These are phyloP conservation scores for Aspergillus persii DNA, from an alignment of 2,329 filamentous ascomycete genomes.

Conservation along the genomic window DNA sequence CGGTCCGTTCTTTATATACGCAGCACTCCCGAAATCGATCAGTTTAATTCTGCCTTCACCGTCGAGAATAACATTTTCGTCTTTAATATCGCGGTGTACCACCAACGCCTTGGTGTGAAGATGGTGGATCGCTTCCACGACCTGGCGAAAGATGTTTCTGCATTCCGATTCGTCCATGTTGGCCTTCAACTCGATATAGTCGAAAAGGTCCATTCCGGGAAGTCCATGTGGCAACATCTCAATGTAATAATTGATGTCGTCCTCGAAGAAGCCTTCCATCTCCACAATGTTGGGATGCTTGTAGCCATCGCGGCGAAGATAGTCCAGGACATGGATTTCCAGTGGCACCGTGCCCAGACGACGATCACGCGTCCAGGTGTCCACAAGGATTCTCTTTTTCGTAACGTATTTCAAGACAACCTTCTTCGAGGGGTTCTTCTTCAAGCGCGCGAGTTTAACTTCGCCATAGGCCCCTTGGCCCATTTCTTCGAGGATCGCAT, in stretches of 20 bases:
- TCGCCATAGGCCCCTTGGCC: slow-evolving; percentile 97
- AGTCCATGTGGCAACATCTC: slow-evolving; percentile 93
- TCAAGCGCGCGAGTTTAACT: slow-evolving; percentile 89
- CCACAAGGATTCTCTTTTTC: slow-evolving; percentile 91
- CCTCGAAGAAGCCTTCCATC: slow-evolving; percentile 68
- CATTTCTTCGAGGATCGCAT: slow-evolving; percentile 94
- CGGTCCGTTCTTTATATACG: slow-evolving; percentile 96
- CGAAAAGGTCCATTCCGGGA: slow-evolving; percentile 97
- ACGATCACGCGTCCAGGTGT: slow-evolving; percentile 96
- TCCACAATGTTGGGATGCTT: slow-evolving; percentile 66
- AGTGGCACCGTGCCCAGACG: slow-evolving; percentile 90
- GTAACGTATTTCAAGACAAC: slow-evolving; percentile 97
- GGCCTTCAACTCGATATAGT: slow-evolving; percentile 93
- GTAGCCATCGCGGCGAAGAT: slow-evolving; percentile 70
- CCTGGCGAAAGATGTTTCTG: slow-evolving; percentile 91
- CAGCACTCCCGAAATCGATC: slow-evolving; percentile 96
- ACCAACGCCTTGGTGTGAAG: slow-evolving; percentile 86
- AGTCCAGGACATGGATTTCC: slow-evolving; percentile 96
- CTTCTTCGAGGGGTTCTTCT: slow-evolving; percentile 70
- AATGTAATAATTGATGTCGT: slow-evolving; percentile 85
- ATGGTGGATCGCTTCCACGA: slow-evolving; percentile 84
- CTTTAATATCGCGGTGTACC: slow-evolving; percentile 97
- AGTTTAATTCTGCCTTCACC: slow-evolving; percentile 94
- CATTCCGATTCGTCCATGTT: slow-evolving; percentile 97
- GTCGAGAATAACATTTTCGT: slow-evolving; percentile 95